These are phyloP conservation scores for Adansonia madagascariensis DNA, from an alignment of 441 rosid species.

Conservation along the genomic window DNA sequence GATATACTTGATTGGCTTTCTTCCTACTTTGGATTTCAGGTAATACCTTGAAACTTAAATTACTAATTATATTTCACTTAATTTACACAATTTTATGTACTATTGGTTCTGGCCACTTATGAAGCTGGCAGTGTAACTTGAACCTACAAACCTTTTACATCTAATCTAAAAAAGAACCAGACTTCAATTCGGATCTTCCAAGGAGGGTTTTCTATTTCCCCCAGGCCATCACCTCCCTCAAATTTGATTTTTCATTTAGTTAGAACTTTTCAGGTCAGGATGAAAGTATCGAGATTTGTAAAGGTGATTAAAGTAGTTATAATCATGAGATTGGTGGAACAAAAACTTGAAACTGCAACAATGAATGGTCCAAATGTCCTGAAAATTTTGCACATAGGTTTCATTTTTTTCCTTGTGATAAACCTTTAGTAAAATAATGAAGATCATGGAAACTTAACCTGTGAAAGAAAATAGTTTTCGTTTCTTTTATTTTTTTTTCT, in stretches of 20 bases:
- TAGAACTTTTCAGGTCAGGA: constrained; percentile 6
- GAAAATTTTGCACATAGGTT: constrained; percentile 8
- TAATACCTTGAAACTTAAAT: constrained; percentile 35
- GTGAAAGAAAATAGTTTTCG: neutral
- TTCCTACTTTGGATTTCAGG: constrained; percentile 95
- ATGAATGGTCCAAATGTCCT: constrained; percentile 11
- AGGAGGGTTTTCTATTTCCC: neutral
- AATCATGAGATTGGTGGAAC: neutral
- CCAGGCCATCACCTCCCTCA: neutral
- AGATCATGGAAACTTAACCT: neutral
- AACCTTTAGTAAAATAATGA: neutral
- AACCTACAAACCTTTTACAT: constrained; percentile 1
- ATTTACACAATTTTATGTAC: constrained; percentile 20
- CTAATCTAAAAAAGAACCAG: neutral
- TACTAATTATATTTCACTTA: constrained; percentile 7
- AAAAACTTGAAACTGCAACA: constrained; percentile 2
- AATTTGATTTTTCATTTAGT: constrained; percentile 15
- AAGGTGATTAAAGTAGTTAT: constrained; percentile 15
- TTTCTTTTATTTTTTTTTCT: neutral
- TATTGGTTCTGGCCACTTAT: neutral
- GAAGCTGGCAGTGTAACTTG: neutral
- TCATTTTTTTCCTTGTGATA: constrained; percentile 3
- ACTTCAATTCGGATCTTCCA: constrained; percentile 3
- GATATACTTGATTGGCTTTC: constrained; percentile 98
- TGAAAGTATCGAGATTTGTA: constrained; percentile 10